Conservation (phyloP, 371 early-diverging fungal species). For the Apophysomyces elegans region DNA sequence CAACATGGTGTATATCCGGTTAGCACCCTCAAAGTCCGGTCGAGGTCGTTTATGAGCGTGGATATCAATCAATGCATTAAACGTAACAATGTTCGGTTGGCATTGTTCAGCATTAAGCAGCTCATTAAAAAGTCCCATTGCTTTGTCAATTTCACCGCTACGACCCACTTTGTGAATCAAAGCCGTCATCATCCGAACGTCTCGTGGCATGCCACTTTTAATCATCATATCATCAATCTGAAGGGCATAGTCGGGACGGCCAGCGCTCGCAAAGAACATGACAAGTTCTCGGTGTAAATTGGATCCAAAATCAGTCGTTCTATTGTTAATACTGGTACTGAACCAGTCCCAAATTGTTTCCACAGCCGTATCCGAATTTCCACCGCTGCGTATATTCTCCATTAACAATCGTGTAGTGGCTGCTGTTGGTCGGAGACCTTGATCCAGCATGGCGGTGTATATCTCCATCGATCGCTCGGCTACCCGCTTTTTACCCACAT, state of each 20-base stretch:
- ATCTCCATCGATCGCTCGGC: constrained; percentile 39
- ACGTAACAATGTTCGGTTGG: constrained; percentile 43
- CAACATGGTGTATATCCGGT: constrained; percentile 30
- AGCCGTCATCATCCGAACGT: constrained; percentile 38
- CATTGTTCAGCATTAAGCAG: constrained; percentile 26
- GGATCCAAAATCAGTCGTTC: constrained; percentile 27
- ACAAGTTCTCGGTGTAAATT: constrained; percentile 36
- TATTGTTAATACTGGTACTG: constrained; percentile 31
- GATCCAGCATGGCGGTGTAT: constrained; percentile 37
- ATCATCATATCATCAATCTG: constrained; percentile 48
- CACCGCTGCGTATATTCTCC: constrained; percentile 31
- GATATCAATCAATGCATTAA: constrained; percentile 55
- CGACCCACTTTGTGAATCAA: constrained; percentile 55
- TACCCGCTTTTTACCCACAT: constrained; percentile 20
- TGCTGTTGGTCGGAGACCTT: constrained; percentile 26
- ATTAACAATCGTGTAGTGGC: constrained; percentile 27
- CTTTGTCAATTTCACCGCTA: constrained; percentile 33
- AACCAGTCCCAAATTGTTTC: constrained; percentile 44
- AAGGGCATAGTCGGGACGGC: constrained; percentile 43
- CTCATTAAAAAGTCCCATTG: constrained; percentile 43
- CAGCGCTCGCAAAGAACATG: constrained; percentile 43
- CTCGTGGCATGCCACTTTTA: constrained; percentile 33
- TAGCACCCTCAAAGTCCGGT: constrained; percentile 39
- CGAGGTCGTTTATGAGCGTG: constrained; percentile 44
- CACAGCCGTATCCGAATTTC: constrained; percentile 22